These are phyloP conservation scores for Saxispiralis lemnorum DNA, from an alignment of 495 filamentous ascomycete species.

Conservation along the genomic window DNA sequence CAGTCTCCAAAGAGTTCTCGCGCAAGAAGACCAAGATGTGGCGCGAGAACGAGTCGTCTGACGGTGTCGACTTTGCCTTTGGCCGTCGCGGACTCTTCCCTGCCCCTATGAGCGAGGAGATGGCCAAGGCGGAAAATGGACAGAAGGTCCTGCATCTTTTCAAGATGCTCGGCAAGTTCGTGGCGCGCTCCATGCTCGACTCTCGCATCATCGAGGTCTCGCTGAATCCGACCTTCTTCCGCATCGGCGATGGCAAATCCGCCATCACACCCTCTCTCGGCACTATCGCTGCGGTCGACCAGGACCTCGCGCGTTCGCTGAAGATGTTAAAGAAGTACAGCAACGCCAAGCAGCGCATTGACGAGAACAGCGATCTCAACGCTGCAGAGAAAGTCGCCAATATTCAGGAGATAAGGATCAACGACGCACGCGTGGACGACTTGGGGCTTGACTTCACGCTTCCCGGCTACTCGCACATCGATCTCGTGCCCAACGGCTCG, in stretches of 20 bases:
- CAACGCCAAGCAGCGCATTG: constrained; percentile 60
- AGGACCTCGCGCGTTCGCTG: constrained; percentile 67
- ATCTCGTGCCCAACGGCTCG: constrained; percentile 57
- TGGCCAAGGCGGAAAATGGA: constrained; percentile 54
- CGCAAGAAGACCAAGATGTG: constrained; percentile 93
- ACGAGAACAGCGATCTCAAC: constrained; percentile 45
- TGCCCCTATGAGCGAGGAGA: constrained; percentile 69
- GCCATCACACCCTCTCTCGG: constrained; percentile 73
- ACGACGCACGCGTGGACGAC: constrained; percentile 66
- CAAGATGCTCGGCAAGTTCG: constrained; percentile 91
- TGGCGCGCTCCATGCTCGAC: constrained; percentile 94
- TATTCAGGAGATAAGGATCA: constrained; percentile 47
- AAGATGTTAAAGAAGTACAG: constrained; percentile 79
- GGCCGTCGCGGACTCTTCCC: constrained; percentile 79
- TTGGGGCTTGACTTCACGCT: constrained; percentile 84
- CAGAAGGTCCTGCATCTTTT: constrained; percentile 73
- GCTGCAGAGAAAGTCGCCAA: constrained; percentile 51
- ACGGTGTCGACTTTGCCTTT: constrained; percentile 69
- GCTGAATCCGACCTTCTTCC: constrained; percentile 96
- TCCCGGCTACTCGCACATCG: constrained; percentile 80
- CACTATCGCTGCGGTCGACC: constrained; percentile 80
- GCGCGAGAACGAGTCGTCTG: constrained; percentile 73
- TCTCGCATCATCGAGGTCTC: constrained; percentile 95
- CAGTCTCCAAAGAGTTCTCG: constrained; percentile 90
- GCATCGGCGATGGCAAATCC: constrained; percentile 58